phyloP scores from a whole-genome alignment of 768 basidiomycete species.

The Clitopilus hobsonii region DNA sequence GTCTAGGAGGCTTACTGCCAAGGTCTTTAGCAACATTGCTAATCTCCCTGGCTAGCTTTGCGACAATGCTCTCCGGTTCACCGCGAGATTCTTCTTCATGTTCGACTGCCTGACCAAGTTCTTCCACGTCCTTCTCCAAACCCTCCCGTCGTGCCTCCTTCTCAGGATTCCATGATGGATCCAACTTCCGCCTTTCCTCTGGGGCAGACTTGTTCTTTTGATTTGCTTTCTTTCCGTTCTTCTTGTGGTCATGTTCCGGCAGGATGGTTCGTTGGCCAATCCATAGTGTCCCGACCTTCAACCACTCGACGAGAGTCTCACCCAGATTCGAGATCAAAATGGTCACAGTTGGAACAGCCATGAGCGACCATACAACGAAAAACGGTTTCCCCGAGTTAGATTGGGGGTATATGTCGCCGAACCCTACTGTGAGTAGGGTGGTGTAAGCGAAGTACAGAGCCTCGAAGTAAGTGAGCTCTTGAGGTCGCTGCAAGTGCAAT shows the following conservation, averaged over 20 bases:
- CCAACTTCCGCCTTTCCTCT: not conserved
- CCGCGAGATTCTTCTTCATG: conserved; percentile 20
- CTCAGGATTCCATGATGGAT: not conserved
- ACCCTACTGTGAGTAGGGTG: conserved; percentile 35
- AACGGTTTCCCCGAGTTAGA: conserved; percentile 33
- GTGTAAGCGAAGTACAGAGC: conserved; percentile 36
- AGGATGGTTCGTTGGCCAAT: conserved; percentile 20
- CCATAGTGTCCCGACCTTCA: conserved; percentile 27
- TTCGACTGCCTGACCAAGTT: conserved; percentile 30
- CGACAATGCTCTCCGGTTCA: conserved; percentile 19
- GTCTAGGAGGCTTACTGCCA: conserved; percentile 16
- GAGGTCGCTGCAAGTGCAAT: conserved; percentile 13
- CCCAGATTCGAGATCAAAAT: conserved; percentile 44
- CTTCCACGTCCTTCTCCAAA: conserved; percentile 20
- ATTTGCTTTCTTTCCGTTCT: conserved; percentile 9
- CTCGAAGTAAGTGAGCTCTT: conserved; percentile 30
- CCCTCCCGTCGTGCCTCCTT: not conserved
- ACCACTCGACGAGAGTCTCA: conserved; percentile 38
- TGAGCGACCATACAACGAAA: conserved; percentile 37
- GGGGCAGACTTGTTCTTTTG: not conserved
- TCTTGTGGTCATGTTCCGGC: conserved; percentile 17
- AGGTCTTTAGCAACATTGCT: conserved; percentile 24
- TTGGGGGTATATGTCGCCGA: conserved; percentile 33
- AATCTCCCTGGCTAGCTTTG: conserved; percentile 25
- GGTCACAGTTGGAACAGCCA: conserved; percentile 36